Conservation (phyloP, 164 flowering plant genomes). For the Magnolia kwangsiensis region DNA sequence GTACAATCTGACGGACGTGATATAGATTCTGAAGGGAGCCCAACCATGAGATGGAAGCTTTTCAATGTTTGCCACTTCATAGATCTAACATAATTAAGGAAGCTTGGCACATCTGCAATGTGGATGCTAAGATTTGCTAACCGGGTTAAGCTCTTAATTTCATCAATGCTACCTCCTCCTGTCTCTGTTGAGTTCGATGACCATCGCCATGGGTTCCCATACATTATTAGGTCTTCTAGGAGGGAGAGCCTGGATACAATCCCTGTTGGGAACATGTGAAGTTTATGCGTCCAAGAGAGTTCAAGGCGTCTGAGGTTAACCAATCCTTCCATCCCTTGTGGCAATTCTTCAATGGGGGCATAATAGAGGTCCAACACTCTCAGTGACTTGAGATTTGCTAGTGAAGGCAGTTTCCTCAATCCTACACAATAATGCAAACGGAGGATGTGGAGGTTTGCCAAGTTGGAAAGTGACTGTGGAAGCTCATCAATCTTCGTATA, state of each 20-base stretch:
- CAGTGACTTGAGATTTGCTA: slow-evolving; percentile 1
- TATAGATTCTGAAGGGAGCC: too few relatives aligned
- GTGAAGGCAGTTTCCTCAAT: background rate
- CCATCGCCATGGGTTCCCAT: background rate
- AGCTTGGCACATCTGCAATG: background rate
- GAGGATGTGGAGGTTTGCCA: background rate
- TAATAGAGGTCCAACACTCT: background rate
- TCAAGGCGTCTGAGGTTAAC: background rate
- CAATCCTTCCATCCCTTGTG: background rate
- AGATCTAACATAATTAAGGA: background rate
- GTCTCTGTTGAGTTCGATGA: background rate
- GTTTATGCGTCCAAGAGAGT: background rate
- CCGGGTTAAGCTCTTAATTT: background rate
- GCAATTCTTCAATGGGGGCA: background rate
- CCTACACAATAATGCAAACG: background rate
- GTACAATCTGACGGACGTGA: too few relatives aligned
- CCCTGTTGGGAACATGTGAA: background rate
- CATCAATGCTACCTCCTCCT: background rate
- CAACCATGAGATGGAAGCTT: background rate
- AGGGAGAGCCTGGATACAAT: background rate
- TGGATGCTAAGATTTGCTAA: background rate
- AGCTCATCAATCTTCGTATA: background rate
- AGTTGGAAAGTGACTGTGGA: background rate
- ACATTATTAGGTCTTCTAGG: background rate
- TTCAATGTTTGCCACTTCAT: background rate